A percentile compares a stretch with the other conserved stretches of the same genome.
Conservation (phyloP, 129 eudicot genomes). For the Pittosporum tobira region DNA sequence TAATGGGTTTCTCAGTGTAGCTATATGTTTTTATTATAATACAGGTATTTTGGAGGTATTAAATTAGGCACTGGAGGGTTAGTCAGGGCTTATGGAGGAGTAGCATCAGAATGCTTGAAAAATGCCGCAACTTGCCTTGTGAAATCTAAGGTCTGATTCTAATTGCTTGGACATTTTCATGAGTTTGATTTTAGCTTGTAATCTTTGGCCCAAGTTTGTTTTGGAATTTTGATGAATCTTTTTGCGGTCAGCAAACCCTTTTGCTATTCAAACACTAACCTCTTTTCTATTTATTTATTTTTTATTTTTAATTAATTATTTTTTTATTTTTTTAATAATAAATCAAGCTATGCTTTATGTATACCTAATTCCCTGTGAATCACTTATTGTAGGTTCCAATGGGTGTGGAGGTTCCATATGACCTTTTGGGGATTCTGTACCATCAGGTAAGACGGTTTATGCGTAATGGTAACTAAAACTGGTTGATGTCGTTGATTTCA, state of each 20-base stretch:
- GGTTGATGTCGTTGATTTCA: background rate
- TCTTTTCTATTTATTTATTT: no score
- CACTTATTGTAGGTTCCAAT: constrained; percentile 50
- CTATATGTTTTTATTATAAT: background rate
- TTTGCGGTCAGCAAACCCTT: background rate
- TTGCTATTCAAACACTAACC: constrained; percentile 4
- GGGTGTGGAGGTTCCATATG: constrained; percentile 87
- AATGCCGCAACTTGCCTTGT: constrained; percentile 75
- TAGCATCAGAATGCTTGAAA: constrained; percentile 83
- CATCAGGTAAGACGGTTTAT: constrained; percentile 51
- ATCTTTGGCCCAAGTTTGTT: background rate
- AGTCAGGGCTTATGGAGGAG: constrained; percentile 98
- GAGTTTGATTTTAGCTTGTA: background rate
- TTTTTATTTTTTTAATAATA: no score
- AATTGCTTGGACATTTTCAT: background rate
- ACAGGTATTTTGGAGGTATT: constrained; percentile 91
- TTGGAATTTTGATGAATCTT: background rate
- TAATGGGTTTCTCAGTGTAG: no score
- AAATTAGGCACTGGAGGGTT: constrained; percentile 93
- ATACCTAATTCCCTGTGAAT: background rate
- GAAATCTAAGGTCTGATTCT: constrained; percentile 66
- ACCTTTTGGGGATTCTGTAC: constrained; percentile 77
- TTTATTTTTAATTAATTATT: no score
- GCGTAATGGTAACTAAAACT: background rate
- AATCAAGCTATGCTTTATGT: background rate